A percentile compares a stretch with the other conserved stretches of the same genome.
Conservation (phyloP, 768 basidiomycete genomes). For the Lentinula detonsa region DNA sequence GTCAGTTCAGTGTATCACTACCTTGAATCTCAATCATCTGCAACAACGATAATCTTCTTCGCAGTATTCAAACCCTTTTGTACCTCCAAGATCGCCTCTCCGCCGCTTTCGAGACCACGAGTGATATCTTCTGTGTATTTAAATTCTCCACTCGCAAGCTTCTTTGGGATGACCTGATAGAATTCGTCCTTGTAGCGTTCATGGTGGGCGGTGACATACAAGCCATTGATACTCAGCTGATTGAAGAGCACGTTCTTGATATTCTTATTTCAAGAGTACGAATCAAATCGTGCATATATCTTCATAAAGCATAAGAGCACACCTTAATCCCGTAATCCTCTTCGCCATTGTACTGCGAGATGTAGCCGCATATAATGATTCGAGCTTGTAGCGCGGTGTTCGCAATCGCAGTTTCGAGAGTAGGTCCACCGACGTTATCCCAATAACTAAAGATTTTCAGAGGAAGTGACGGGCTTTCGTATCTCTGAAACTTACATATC, state of each 20-base stretch:
- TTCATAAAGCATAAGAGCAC: too few relatives aligned
- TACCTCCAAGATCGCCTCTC: slow-evolving; percentile 26
- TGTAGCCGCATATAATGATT: slow-evolving; percentile 32
- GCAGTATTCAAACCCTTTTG: slow-evolving; percentile 26
- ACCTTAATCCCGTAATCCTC: slow-evolving; percentile 1
- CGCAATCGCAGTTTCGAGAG: slow-evolving; percentile 49
- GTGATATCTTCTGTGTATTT: slow-evolving; percentile 41
- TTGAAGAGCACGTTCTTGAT: slow-evolving; percentile 23
- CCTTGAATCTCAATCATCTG: slow-evolving; percentile 6
- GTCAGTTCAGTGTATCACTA: too few relatives aligned
- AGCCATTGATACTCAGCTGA: slow-evolving; percentile 31
- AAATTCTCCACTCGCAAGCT: slow-evolving; percentile 38
- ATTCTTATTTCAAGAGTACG: slow-evolving; percentile 22
- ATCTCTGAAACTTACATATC: slow-evolving; percentile 26
- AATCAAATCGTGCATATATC: not conserved
- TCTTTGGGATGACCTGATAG: slow-evolving; percentile 30
- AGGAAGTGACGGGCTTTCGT: not conserved
- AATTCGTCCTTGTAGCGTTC: slow-evolving; percentile 36
- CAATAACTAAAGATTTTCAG: slow-evolving; percentile 29
- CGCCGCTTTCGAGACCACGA: slow-evolving; percentile 33
- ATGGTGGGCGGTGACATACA: slow-evolving; percentile 27
- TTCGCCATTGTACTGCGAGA: not conserved
- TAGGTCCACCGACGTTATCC: slow-evolving; percentile 59
- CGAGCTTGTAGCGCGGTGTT: slow-evolving; percentile 36
- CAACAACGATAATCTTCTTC: slow-evolving; percentile 12